Base-by-base conservation (phyloP, 768 basidiomycete genomes). In the Megacollybia marginata region DNA sequence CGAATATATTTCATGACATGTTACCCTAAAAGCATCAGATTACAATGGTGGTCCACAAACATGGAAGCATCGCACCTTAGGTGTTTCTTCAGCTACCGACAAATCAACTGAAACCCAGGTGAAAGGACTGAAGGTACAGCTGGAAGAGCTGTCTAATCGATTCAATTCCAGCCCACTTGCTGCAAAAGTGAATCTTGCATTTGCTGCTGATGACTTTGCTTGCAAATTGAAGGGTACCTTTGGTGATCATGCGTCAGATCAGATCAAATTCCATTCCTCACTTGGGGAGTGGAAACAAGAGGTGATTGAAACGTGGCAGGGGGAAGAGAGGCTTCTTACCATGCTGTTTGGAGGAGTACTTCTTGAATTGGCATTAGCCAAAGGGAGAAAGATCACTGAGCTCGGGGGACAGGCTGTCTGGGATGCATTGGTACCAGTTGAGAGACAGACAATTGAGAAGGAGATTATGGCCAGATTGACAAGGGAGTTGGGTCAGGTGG, bases 221-320 rank as follows among this genome's bases (percentile, higher is more conserved):
- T 10, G 10, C 35, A 16, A 16, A 10, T 36, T 10, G 10, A 36
- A 36, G 16, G 35, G 35, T 10, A 36, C 35, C 10, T 10, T 10
- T 16, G 35, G 35, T 1, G 62, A 65, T 43, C 64, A 64, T 44
- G 59, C 61, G 0, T 50, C 50, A 18, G 64, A 65, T 38, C 58
- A 62, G 44, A 63, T 58, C 48, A 59, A 61, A 48, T 33, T 55
- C 1, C 42, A 19, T 4, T 47, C 50, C 9, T 42, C 54, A 20
- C 42, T 54, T 13, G 48, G 16, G 35, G 35, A 36, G 10, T 36
- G 35, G 35, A 36, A 36, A 16, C 35, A 10, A 16, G 35, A 55
- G 18, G 46, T 42, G 9, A 48, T 49, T 23, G 18, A 20, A 1
- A 28, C 33, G 4, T 43, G 47, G 9, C 34, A 54, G 3, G 56